Evolutionary conservation across 352 stramenopile genomes (phyloP).

Genomic region (Pythium rishiriense): DNA sequence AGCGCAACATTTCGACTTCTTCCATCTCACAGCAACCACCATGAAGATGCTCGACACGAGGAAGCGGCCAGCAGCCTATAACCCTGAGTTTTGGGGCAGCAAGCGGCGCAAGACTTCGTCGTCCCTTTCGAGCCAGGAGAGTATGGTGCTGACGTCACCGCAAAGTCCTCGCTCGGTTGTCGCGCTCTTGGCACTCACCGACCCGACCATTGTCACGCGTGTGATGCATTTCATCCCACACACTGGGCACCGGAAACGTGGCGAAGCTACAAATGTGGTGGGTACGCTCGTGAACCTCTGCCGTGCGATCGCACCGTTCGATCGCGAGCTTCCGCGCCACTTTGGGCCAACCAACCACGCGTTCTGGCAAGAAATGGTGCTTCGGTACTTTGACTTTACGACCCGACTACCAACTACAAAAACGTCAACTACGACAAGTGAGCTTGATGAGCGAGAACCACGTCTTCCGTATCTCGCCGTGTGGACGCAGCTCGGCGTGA

Average conservation of each 20-base stretch:
- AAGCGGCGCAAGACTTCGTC: slow-evolving; percentile 1
- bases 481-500: slow-evolving; percentile 6
- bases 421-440: neutral
- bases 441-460: neutral
- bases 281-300: slow-evolving; percentile 8
- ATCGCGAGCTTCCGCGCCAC: neutral
- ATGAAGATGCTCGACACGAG: neutral
- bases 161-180: neutral
- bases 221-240: slow-evolving; percentile 10
- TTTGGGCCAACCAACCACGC: slow-evolving; percentile 5
- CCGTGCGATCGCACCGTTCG: slow-evolving; percentile 5
- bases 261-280: slow-evolving; percentile 1
- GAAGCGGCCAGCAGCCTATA: neutral
- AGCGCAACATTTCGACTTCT: neutral
- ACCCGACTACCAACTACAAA: neutral
- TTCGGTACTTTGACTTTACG: slow-evolving; percentile 18
- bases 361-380: slow-evolving; percentile 18
- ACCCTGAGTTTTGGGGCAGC: neutral
- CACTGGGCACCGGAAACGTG: neutral
- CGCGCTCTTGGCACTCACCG: slow-evolving; percentile 10
- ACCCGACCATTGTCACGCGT: neutral
- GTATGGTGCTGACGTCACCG: neutral
- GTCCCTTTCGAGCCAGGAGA: neutral
- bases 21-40: neutral
- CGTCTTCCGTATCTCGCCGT: neutral